phyloP scores from a whole-genome alignment of 768 basidiomycete species.

The Calocybe gangraenosa region DNA sequence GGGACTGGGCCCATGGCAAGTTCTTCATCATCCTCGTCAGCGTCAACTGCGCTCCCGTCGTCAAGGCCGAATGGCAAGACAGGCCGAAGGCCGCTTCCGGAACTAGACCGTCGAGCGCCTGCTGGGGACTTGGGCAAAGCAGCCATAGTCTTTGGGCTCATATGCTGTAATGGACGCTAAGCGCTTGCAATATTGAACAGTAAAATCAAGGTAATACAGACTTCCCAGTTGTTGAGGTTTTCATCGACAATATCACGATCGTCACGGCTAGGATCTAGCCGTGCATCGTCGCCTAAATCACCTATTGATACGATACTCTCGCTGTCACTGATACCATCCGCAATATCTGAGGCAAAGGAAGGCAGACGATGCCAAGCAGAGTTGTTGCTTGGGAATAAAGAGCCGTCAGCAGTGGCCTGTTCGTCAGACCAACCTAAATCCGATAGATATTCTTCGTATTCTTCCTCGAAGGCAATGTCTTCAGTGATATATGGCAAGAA shows the following conservation, averaged over 20 bases:
- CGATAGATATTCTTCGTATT: constrained; percentile 95
- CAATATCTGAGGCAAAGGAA: constrained; percentile 70
- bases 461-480: constrained; percentile 92
- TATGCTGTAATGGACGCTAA: constrained; percentile 54
- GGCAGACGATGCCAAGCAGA: constrained; percentile 86
- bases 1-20: constrained; percentile 72
- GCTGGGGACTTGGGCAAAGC: constrained; percentile 90
- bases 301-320: constrained; percentile 91
- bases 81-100: constrained; percentile 80
- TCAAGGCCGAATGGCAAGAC: constrained; percentile 72
- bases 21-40: constrained; percentile 72
- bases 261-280: constrained; percentile 58
- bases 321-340: constrained; percentile 88
- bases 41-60: constrained; percentile 66
- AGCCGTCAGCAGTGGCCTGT: constrained; percentile 34
- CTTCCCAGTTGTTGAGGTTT: constrained; percentile 96
- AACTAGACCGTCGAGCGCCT: constrained; percentile 75
- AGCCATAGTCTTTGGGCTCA: constrained; percentile 95
- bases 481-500: constrained; percentile 92
- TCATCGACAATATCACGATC: constrained; percentile 66
- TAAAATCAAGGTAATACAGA: constrained; percentile 29
- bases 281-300: constrained; percentile 77
- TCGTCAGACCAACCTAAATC: constrained; percentile 76
- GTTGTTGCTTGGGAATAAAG: constrained; percentile 30
- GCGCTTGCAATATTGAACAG: constrained; percentile 2